Percentiles rank a stretch among this genome's conserved stretches.
These are phyloP conservation scores for Apiotrichum veenhuisii DNA, from an alignment of 1,284 basidiomycete species.

Conservation along the genomic window DNA sequence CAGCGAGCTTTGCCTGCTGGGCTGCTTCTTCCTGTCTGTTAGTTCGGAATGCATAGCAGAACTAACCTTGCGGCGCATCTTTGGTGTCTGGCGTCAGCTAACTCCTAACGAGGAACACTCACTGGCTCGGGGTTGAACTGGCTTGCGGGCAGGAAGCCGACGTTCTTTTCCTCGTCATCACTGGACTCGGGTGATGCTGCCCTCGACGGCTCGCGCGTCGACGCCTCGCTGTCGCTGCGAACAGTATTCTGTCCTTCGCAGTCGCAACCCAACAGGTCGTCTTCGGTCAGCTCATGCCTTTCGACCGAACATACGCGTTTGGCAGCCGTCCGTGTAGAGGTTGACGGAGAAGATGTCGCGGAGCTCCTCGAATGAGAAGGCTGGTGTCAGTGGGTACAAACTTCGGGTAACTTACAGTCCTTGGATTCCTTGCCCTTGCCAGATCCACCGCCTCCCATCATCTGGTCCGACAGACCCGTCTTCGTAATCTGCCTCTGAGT, in stretches of 20 bases:
- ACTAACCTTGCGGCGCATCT: slow-evolving; percentile 52
- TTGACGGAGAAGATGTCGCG: slow-evolving; percentile 88
- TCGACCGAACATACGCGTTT: slow-evolving; percentile 60
- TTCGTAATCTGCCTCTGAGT: slow-evolving; percentile 87
- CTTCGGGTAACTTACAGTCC: slow-evolving; percentile 67
- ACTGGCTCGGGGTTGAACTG: slow-evolving; percentile 51
- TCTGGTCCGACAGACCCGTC: slow-evolving; percentile 64
- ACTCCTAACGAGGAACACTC: slow-evolving; percentile 12
- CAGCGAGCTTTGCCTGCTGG: slow-evolving; percentile 71
- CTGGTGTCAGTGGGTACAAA: slow-evolving; percentile 54
- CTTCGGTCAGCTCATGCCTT: slow-evolving; percentile 21
- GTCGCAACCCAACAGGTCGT: slow-evolving; percentile 67
- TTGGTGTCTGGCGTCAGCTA: slow-evolving; percentile 26
- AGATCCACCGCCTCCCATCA: slow-evolving; percentile 48
- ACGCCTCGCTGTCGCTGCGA: slow-evolving; percentile 26
- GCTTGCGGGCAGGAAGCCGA: slow-evolving; percentile 69
- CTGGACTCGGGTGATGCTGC: slow-evolving; percentile 22
- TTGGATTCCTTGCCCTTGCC: slow-evolving; percentile 50
- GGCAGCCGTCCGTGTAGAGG: slow-evolving; percentile 67
- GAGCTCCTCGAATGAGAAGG: slow-evolving; percentile 86
- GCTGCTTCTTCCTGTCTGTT: slow-evolving; percentile 42
- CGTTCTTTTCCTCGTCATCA: slow-evolving; percentile 37
- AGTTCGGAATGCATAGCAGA: neutral
- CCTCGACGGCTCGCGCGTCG: slow-evolving; percentile 2
- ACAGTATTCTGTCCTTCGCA: slow-evolving; percentile 50